A percentile compares a stretch with the other conserved stretches of the same genome.
phyloP scores from a whole-genome alignment of 2,329 filamentous ascomycete species.

The Aspergillus eucalypticola region DNA sequence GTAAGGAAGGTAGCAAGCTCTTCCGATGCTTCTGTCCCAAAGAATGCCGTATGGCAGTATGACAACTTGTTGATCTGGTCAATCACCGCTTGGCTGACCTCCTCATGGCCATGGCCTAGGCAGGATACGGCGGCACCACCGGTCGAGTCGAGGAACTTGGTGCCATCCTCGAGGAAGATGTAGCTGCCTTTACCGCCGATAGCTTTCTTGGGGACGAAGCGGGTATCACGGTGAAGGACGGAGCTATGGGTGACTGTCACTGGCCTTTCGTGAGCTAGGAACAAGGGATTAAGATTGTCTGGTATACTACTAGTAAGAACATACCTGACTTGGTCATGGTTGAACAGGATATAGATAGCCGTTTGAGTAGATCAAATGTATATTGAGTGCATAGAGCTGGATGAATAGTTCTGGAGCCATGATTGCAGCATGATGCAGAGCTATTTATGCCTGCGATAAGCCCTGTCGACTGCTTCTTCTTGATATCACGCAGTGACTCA shows the following conservation, averaged over 20 bases:
- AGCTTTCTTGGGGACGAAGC: conserved; percentile 49
- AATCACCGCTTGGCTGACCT: conserved; percentile 61
- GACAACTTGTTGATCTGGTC: conserved; percentile 60
- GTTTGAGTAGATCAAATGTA: neutral
- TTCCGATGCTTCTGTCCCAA: conserved; percentile 56
- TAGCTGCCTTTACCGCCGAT: conserved; percentile 53
- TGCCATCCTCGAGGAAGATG: conserved; percentile 56
- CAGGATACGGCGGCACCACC: conserved; percentile 72
- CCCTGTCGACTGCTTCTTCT: neutral
- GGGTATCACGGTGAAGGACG: conserved; percentile 57
- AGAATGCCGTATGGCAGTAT: conserved; percentile 63
- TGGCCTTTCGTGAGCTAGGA: neutral
- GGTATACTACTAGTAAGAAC: neutral
- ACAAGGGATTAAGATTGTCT: neutral
- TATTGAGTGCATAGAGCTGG: neutral
- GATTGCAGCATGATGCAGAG: neutral
- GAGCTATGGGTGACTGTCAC: conserved; percentile 22
- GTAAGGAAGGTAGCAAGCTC: conserved; percentile 54
- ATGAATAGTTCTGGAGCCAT: neutral
- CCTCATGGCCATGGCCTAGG: conserved; percentile 65
- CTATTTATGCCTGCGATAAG: neutral
- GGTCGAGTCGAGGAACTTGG: conserved; percentile 68
- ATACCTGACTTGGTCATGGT: conserved; percentile 11
- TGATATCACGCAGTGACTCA: conserved; percentile 2
- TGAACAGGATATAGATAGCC: neutral